A percentile compares a stretch with the other conserved stretches of the same genome.
phyloP scores from a whole-genome alignment of 1,284 basidiomycete species.

The Trichosporon asahii region DNA sequence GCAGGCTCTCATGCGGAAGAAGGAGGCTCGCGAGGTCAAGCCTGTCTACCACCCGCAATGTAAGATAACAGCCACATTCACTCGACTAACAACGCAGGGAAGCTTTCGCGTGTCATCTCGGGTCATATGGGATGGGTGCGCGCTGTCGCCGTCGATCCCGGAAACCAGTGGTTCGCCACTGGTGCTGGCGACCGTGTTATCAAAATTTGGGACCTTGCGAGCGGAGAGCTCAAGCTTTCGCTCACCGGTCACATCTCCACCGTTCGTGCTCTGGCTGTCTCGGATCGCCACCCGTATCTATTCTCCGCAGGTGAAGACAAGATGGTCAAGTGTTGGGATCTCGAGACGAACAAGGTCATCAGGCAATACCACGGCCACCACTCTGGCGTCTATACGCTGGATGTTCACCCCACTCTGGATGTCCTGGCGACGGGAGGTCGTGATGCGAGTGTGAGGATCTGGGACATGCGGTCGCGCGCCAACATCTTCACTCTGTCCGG shows the following conservation, averaged over 20 bases:
- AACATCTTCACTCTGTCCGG: constrained; percentile 91
- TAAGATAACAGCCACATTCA: constrained; percentile 47
- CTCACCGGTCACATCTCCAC: constrained; percentile 97
- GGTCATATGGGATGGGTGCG: constrained; percentile 99
- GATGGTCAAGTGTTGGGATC: constrained; percentile 99
- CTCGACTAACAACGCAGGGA: constrained; percentile 57
- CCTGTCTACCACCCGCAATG: constrained; percentile 84
- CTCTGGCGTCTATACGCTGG: constrained; percentile 88
- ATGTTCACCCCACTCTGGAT: constrained; percentile 90
- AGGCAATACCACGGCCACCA: constrained; percentile 97
- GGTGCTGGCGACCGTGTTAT: constrained; percentile 97
- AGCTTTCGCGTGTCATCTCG: constrained; percentile 92
- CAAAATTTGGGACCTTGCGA: constrained; percentile 99
- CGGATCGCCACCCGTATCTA: constrained; percentile 87
- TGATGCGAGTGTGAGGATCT: constrained; percentile 88
- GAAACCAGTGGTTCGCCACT: constrained; percentile 97
- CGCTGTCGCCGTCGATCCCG: constrained; percentile 90
- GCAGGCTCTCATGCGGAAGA: constrained; percentile 80
- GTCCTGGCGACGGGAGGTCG: constrained; percentile 90
- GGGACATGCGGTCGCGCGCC: constrained; percentile 98
- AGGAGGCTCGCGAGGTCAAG: constrained; percentile 85
- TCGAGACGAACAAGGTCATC: constrained; percentile 98
- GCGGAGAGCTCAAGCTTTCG: constrained; percentile 89
- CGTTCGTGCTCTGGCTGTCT: constrained; percentile 89
- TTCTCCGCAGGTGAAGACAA: constrained; percentile 98